A percentile compares a stretch with the other conserved stretches of the same genome.
phyloP scores from a whole-genome alignment of 805 yeast genomes.

The Zygotorulaspora danielsina region DNA sequence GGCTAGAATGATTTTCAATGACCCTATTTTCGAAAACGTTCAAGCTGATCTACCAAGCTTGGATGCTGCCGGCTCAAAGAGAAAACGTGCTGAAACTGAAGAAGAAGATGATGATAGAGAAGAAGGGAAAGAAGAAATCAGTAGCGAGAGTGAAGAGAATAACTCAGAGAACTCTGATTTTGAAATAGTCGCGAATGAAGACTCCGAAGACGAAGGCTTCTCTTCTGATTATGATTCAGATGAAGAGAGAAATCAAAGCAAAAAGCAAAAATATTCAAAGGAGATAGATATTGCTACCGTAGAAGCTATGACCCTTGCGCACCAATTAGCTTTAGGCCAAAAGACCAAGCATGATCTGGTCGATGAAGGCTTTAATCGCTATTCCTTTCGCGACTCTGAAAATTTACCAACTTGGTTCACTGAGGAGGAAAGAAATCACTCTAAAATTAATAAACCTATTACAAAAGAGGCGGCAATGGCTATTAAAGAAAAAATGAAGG shows the following conservation, averaged over 20 bases:
- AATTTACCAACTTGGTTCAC: constrained; percentile 95
- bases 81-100: constrained; percentile 17
- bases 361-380: constrained; percentile 91
- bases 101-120: constrained; percentile 18
- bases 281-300: constrained; percentile 84
- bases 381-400: constrained; percentile 86
- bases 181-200: constrained; percentile 46
- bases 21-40: constrained; percentile 50
- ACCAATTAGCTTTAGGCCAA: constrained; percentile 87
- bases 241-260: constrained; percentile 45
- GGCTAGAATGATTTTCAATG: constrained; percentile 46
- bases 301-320: constrained; percentile 97
- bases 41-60: constrained; percentile 36
- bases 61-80: constrained; percentile 9
- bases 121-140: constrained; percentile 15
- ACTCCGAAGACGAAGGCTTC: constrained; percentile 36
- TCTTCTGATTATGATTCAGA: constrained; percentile 50
- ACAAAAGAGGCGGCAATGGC: constrained; percentile 91
- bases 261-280: constrained; percentile 47
- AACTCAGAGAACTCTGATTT: constrained; percentile 37
- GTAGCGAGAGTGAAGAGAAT: constrained; percentile 16
- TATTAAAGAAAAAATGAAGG: constrained; percentile 65
- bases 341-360: constrained; percentile 76
- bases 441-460: constrained; percentile 82
- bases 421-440: constrained; percentile 86